Base-by-base conservation (phyloP, 257 asterid genomes). In the Verbascum thapsus region DNA sequence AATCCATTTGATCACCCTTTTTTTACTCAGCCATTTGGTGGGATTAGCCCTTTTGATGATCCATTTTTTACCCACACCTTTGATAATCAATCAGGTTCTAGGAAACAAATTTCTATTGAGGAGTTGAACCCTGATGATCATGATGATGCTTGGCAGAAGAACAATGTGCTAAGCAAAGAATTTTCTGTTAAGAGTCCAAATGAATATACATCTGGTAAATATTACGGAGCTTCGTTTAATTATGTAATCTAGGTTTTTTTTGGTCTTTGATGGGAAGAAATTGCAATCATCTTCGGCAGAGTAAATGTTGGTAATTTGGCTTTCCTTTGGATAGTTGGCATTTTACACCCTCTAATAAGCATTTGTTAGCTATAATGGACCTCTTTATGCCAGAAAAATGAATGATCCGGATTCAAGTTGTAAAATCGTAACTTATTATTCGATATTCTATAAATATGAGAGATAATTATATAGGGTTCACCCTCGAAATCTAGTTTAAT, bases 1-100 rank as follows among this genome's bases (percentile, higher is more conserved):
- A 72, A 69, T 71, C 94, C 94, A 5, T 87, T 90, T 64, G 94
- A 90, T 63, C 82, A 87, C 55, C 96, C 96, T 0, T 87, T 90
- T 44, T 87, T 85, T 63, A 78, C 83, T 48, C 84, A 72, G 23
- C 86, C 90, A 57, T 81, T 81, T 70, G 78, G 78, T 61, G 83
- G 74, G 69, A 76, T 49, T 23, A 66, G 73, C 52, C 85, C 76
- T 2, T 78, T 76, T 66, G 80, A 68, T 38, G 85, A 71, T 65
- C 82, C 82, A 0, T 82, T 82, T 67, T 80, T 72, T 52, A 32
- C 75, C 20, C 32, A 34, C 42, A 61, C 72, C 0, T 79, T 62
- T 43, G 85, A 47, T 47, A 52, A 51, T 58, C 67, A 44, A 26
- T 59, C 78, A n/a, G 81, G 72, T 11, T 13, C 80, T 32, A 72